Base-by-base conservation (phyloP, 805 yeast species). In the Candida multigemmis region DNA sequence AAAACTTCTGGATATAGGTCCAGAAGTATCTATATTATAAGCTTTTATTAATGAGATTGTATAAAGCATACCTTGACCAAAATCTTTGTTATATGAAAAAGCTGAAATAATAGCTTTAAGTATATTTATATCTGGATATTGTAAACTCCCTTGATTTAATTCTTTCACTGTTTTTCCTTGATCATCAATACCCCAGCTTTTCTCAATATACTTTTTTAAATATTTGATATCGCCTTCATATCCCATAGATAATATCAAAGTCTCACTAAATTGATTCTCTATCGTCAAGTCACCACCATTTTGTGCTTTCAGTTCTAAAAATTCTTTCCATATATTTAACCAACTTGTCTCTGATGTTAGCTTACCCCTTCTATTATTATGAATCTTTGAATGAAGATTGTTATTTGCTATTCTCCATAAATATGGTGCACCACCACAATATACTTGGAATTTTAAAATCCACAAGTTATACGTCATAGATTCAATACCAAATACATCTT, bases 191-290 rank as follows among this genome's bases (percentile, higher is more conserved):
- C 65, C 67, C 54, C 54, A 59, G 15, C 40, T 42, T 8, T 35
- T 35, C 27, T 47, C 46, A 3, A 60, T 37, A 24, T 44, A 48
- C 17, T 40, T 42, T 6, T 27, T 23, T 10, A 59, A 36, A 26
- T 48, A 45, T 4, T 32, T 33, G 7, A 38, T 16, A 16, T 41
- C 32, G 11, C 37, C 35, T 6, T 50, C 31, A 31, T 52, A 42
- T 4, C 62, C 65, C 12, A 57, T 45, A 15, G 56, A 46, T 24
- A 46, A 44, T n/a, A 61, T 49, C 32, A 60, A 40, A 12, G 50
- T 42, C 18, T 38, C 38, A 12, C 39, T 38, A 20, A 57, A 33
- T 8, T 45, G 41, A 16, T 34, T 38, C 28, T 43, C 42, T 12
- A 54, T 16, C 10, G 13, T 27, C 15, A 25, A 21, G 14, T 31